Evolutionary conservation across 2,329 filamentous ascomycete species (phyloP).

Genomic region (Trichoderma breve): DNA sequence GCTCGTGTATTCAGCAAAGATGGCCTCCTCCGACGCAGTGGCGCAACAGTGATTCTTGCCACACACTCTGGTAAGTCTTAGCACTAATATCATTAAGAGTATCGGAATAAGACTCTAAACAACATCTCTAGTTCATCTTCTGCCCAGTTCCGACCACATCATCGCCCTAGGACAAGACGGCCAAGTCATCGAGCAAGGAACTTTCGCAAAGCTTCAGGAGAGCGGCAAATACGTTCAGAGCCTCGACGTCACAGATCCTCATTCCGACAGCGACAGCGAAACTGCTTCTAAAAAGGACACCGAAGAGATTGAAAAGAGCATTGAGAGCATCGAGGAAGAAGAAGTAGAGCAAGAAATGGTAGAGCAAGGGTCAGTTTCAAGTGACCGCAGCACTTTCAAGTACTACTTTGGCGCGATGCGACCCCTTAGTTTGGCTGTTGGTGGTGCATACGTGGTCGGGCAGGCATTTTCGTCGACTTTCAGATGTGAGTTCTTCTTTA

Average conservation of each 20-base stretch:
- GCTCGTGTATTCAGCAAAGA: conserved; percentile 36
- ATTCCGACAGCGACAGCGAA: conserved; percentile 20
- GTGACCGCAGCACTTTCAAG: conserved; percentile 30
- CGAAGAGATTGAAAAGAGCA: background rate
- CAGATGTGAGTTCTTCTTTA: conserved; percentile 25
- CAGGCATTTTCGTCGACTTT: conserved; percentile 27
- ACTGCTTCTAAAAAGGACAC: background rate
- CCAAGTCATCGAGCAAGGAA: conserved; percentile 41
- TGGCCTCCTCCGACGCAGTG: conserved; percentile 36
- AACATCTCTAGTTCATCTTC: conserved; percentile 26
- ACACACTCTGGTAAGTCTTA: conserved; percentile 33
- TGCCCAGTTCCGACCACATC: conserved; percentile 44
- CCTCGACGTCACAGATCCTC: conserved; percentile 33
- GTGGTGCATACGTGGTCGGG: conserved; percentile 20
- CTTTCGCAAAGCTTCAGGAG: conserved; percentile 37
- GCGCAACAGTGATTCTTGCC: conserved; percentile 33
- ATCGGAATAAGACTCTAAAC: no score
- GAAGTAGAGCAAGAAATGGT: background rate
- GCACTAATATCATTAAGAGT: background rate
- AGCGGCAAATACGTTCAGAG: conserved; percentile 38
- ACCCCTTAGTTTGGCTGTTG: conserved; percentile 24
- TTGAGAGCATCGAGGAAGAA: background rate
- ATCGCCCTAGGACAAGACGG: conserved; percentile 42
- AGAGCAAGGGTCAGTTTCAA: conserved; percentile 18
- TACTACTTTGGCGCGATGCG: conserved; percentile 31